Conservation (phyloP, 176 grass and related monocot genomes). For the Lolium rigidum region DNA sequence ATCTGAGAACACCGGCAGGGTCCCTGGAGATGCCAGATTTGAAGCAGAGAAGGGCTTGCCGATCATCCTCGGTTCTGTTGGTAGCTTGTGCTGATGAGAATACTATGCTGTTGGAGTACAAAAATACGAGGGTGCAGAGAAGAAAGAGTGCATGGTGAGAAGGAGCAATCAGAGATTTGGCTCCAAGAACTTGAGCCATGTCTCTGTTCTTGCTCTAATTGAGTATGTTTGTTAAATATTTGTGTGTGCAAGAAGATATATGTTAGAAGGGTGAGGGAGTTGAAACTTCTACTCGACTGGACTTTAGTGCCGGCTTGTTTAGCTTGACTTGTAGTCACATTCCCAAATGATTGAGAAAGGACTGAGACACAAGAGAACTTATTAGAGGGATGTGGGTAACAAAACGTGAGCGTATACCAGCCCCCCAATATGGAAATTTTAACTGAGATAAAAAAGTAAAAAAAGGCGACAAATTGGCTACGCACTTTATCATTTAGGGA, state of each 20-base stretch:
- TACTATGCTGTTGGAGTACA: background rate
- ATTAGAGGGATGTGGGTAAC: background rate
- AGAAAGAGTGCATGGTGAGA: background rate
- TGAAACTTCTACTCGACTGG: background rate
- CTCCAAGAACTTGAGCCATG: conserved; percentile 11
- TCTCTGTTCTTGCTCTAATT: background rate
- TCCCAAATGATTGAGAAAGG: background rate
- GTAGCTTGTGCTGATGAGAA: conserved; percentile 35
- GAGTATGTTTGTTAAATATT: background rate
- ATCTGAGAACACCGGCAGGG: background rate
- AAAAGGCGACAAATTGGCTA: background rate
- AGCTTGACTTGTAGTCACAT: background rate
- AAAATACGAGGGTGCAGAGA: conserved; percentile 18
- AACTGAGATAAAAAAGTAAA: background rate
- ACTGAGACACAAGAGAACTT: background rate
- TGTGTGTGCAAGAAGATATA: background rate
- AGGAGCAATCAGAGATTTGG: background rate
- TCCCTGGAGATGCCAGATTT: conserved; percentile 27
- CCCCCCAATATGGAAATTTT: background rate
- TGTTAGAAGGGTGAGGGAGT: background rate
- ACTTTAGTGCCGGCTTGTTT: background rate
- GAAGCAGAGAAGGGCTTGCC: conserved; percentile 57
- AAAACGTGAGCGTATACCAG: no score
- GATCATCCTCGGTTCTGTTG: conserved; percentile 32
- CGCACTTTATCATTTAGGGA: background rate